Conservation (phyloP, 1,284 basidiomycete genomes). For the Polyporus tsugae region DNA sequence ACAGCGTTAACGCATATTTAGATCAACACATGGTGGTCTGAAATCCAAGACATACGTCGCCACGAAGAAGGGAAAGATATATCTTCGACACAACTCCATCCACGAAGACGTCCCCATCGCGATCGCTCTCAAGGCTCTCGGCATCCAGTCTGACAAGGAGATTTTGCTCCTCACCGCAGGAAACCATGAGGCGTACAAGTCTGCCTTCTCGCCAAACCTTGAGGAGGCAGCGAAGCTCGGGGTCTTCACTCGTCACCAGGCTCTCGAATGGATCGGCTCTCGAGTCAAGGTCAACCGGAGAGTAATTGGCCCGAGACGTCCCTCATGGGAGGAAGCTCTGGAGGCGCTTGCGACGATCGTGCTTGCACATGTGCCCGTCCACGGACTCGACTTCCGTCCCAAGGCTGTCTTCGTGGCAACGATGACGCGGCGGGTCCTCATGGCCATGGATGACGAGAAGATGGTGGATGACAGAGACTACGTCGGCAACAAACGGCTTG, state of each 20-base stretch:
- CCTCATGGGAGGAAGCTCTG: conserved; percentile 93
- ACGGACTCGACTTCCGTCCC: conserved; percentile 89
- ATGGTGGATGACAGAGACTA: conserved; percentile 99
- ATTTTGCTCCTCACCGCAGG: conserved; percentile 96
- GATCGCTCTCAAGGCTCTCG: conserved; percentile 95
- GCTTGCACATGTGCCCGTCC: conserved; percentile 95
- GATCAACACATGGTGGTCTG: conserved; percentile 95
- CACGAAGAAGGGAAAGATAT: conserved; percentile 94
- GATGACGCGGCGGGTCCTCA: conserved; percentile 96
- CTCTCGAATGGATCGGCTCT: conserved; percentile 94
- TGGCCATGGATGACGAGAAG: conserved; percentile 96
- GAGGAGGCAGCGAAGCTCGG: conserved; percentile 93
- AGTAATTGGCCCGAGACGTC: conserved; percentile 82
- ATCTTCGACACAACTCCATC: conserved; percentile 98
- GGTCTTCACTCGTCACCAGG: conserved; percentile 94
- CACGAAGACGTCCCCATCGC: conserved; percentile 98
- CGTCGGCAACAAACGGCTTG: conserved; percentile 98
- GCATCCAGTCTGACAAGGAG: conserved; percentile 98
- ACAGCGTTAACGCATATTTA: conserved; percentile 40
- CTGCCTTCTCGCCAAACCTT: conserved; percentile 89
- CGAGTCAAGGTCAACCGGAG: conserved; percentile 91
- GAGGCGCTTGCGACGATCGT: conserved; percentile 98
- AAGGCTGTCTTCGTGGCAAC: conserved; percentile 99
- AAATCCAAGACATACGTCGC: conserved; percentile 99
- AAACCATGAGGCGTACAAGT: conserved; percentile 89